Conservation (phyloP, 1,284 basidiomycete genomes). For the Boletellus sp. region DNA sequence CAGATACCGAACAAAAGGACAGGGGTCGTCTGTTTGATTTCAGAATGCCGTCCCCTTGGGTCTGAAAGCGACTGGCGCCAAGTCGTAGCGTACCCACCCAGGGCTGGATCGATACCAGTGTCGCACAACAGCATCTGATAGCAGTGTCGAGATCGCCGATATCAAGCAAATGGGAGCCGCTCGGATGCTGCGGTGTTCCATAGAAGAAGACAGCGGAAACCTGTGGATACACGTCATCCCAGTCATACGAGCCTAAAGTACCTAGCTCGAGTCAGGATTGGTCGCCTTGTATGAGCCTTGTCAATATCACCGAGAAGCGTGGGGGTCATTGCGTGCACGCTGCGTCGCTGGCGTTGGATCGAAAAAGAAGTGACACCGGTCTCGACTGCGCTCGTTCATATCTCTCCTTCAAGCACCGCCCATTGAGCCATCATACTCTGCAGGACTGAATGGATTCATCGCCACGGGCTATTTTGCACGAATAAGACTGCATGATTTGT, state of each 20-base stretch:
- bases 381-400: slow-evolving; percentile 13
- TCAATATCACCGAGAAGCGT: slow-evolving; percentile 8
- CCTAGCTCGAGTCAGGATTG: slow-evolving; percentile 2
- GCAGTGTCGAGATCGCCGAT: slow-evolving; percentile 11
- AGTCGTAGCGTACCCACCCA: no score
- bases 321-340: slow-evolving; percentile 8
- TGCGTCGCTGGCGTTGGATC: slow-evolving; percentile 11
- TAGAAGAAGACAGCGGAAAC: neutral
- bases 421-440: neutral
- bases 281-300: no score
- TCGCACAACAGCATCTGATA: neutral
- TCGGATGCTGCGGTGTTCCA: slow-evolving; percentile 17
- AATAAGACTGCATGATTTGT: no score
- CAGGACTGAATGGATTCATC: neutral
- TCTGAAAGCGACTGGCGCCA: no score
- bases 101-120: no score
- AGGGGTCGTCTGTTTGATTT: no score
- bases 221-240: neutral
- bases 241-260: slow-evolving; percentile 16
- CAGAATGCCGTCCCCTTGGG: no score
- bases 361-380: slow-evolving; percentile 26
- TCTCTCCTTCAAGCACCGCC: slow-evolving; percentile 22
- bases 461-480: no score
- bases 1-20: no score
- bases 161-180: neutral